Evolutionary conservation across 257 asterid species (phyloP), one percentile per base, ranked within the genome.

Genomic region (Plantago ovata): DNA sequence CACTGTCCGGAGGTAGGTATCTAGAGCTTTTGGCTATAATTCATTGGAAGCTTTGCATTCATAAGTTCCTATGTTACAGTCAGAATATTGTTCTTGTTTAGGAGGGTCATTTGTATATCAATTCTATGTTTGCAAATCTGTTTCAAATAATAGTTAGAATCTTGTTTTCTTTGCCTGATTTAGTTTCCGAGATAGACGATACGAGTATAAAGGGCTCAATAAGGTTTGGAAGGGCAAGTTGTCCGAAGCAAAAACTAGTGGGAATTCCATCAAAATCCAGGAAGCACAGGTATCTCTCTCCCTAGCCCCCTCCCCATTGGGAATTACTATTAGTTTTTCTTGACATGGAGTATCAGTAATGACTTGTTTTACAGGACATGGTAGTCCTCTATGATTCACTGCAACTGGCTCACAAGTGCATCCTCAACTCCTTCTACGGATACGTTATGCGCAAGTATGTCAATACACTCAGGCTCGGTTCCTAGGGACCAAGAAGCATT

Each of bases 341-440:
- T 42, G 51, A 66, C 56, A 57, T 58, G 65, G 52, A 56, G 41
- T 69, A 32, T 58, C 70, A 54, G 38, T 32, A 50, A 61, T 42
- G 14, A 19, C 57, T 66, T 49, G 65, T 67, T 74, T 64, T 68
- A 23, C 93, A 92, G 98, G 96, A 92, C 72, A 75, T 92, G 95
- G 98, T 88, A 48, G 86, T 92, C 53, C 83, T 92, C 42, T 92
- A 82, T 53, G 98, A 92, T 79, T 92, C 98, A 40, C 69, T 92
- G 81, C 98, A 92, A 71, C 89, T 92, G 68, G 98, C 98, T 71
- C 98, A 92, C 64, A 92, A 92, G 81, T 92, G 98, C 80, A 92
- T 92, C 63, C 92, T 92, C 74, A 92, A 92, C 81, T 92, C 98
- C 68, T 92, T 92, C 75, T 92, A 92, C 56, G 98, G 98, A 77